Evolutionary conservation across 1,284 basidiomycete species (phyloP).

Genomic region (Rhodotorula glutinis): DNA sequence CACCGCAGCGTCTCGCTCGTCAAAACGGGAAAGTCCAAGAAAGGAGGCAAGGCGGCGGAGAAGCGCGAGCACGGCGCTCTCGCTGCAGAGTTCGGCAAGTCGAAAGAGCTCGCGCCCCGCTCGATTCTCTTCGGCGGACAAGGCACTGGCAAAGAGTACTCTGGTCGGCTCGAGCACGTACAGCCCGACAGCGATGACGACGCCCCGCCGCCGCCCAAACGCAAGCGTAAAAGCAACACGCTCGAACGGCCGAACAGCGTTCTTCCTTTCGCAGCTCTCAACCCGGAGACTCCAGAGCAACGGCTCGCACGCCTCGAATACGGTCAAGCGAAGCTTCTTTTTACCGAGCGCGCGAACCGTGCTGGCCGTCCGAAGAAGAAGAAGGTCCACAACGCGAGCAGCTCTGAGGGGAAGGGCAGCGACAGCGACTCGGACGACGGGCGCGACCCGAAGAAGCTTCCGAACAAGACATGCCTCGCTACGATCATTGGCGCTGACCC

Average conservation of each 20-base stretch:
- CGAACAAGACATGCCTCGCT: neutral
- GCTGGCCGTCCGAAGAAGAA: neutral
- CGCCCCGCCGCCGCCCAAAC: neutral
- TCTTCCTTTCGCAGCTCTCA: neutral
- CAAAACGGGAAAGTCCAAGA: neutral
- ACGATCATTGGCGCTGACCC: neutral
- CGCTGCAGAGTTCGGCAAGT: neutral
- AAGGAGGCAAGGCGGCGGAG: neutral
- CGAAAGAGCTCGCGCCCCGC: neutral
- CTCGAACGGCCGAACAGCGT: neutral
- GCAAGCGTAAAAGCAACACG: neutral
- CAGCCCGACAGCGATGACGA: neutral
- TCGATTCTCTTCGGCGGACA: neutral
- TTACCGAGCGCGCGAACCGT: neutral
- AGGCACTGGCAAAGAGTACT: neutral
- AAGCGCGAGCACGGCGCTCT: neutral
- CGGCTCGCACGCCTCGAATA: constrained; percentile 2
- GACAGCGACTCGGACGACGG: neutral
- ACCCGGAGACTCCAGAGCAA: neutral
- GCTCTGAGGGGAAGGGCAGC: neutral
- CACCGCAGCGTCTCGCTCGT: too few species aligned
- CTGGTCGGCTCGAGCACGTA: neutral
- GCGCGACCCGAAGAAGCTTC: neutral
- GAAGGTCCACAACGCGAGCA: neutral
- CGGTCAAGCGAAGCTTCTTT: neutral